These are phyloP conservation scores for Trebouxiophyceae sp. DNA, from an alignment of 163 green algal species.

Conservation along the genomic window DNA sequence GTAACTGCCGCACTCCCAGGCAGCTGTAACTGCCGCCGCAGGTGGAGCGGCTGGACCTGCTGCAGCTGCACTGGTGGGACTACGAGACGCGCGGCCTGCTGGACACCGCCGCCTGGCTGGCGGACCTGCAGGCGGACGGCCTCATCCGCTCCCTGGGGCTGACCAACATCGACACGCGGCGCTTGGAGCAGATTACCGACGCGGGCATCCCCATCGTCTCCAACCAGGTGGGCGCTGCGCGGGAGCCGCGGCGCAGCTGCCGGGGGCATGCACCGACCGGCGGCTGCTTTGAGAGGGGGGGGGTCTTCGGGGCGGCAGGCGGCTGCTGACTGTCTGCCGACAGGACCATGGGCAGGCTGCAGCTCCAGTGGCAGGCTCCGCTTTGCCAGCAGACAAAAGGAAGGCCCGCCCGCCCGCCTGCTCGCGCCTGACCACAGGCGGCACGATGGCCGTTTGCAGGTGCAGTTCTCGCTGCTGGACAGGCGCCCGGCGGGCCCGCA, in stretches of 20 bases:
- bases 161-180: conserved; percentile 77
- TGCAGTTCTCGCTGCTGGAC: conserved; percentile 84
- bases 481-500: conserved; percentile 44
- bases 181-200: conserved; percentile 60
- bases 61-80: conserved; percentile 12
- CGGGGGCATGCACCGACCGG: not conserved
- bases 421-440: too few species aligned
- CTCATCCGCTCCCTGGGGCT: conserved; percentile 51
- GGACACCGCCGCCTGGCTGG: conserved; percentile 44
- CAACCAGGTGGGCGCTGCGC: conserved; percentile 47
- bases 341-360: too few species aligned
- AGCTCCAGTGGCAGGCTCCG: too few species aligned
- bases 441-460: too few species aligned
- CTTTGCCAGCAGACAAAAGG: too few species aligned
- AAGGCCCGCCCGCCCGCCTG: too few species aligned
- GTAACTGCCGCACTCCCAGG: too few species aligned
- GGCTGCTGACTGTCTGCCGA: too few species aligned
- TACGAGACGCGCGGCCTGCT: conserved; percentile 54
- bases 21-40: not conserved
- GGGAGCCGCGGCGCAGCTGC: not conserved
- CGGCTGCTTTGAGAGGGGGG: too few species aligned
- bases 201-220: conserved; percentile 50
- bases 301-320: too few species aligned
- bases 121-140: conserved; percentile 47
- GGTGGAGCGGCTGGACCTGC: conserved; percentile 3